Percentiles rank a stretch among this genome's conserved stretches.
These are phyloP conservation scores for Plasmodium ovale DNA, from an alignment of 169 alveolate genomes.

Conservation along the genomic window DNA sequence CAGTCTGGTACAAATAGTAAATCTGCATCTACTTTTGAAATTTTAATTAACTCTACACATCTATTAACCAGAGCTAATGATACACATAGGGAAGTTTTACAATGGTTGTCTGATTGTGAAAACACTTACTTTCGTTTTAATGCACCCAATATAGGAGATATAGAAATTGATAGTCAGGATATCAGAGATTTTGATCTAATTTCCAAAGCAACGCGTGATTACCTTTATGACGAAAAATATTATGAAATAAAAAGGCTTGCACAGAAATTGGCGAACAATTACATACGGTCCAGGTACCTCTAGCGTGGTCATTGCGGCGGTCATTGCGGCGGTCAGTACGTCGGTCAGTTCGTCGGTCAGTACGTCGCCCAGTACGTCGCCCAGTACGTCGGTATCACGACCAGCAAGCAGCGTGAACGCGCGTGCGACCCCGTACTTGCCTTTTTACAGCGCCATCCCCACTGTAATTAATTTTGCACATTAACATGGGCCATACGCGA, in stretches of 20 bases:
- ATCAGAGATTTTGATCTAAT: conserved; percentile 70
- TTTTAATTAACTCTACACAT: conserved; percentile 65
- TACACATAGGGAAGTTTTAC: conserved; percentile 77
- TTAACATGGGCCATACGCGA: too few species aligned
- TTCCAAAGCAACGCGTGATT: conserved; percentile 75
- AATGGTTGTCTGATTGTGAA: conserved; percentile 72
- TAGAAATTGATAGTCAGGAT: conserved; percentile 68
- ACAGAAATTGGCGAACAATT: conserved; percentile 68
- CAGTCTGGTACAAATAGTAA: conserved; percentile 39
- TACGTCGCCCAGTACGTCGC: too few species aligned
- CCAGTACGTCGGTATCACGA: too few species aligned
- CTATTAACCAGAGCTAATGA: conserved; percentile 70
- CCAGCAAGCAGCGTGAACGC: too few species aligned
- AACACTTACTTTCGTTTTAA: conserved; percentile 76
- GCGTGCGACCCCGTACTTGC: too few species aligned
- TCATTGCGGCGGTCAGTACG: too few species aligned
- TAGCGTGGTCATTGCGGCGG: not conserved
- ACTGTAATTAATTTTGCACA: too few species aligned
- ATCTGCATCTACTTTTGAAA: conserved; percentile 71
- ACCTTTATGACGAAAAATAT: conserved; percentile 77
- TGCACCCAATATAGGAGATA: conserved; percentile 78
- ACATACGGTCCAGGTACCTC: conserved; percentile 48
- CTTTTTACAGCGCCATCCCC: too few species aligned
- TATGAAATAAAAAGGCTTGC: conserved; percentile 74
- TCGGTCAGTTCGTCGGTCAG: too few species aligned